Percentiles rank a stretch among this genome's conserved stretches.
Conservation (phyloP, 441 rosid genomes). For the Bocquillonia castaneifolia region DNA sequence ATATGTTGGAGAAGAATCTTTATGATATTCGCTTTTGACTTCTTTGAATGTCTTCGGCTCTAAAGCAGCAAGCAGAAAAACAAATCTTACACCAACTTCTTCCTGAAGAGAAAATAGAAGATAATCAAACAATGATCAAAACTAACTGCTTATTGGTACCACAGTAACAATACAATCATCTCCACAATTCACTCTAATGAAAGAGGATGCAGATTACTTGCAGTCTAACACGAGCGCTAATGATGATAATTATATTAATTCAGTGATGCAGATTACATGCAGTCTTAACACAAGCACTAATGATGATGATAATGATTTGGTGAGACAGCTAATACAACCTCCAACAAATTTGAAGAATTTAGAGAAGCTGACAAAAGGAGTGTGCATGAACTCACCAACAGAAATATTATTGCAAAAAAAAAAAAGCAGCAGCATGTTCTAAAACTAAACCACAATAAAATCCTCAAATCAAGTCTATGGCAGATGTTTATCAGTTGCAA, state of each 20-base stretch:
- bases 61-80: background rate
- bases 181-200: no score
- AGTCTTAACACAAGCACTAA: no score
- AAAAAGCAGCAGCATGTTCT: no score
- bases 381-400: background rate
- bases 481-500: no score
- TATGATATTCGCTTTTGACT: background rate
- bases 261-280: no score
- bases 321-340: no score
- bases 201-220: no score
- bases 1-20: background rate
- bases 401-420: background rate
- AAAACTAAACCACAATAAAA: background rate
- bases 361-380: background rate
- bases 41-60: background rate
- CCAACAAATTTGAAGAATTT: background rate
- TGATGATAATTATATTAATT: no score
- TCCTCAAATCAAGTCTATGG: background rate
- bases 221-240: no score
- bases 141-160: background rate
- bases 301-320: no score
- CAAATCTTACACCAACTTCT: background rate
- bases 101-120: background rate
- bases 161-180: background rate
- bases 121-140: background rate